phyloP scores from a whole-genome alignment of 768 basidiomycete species.

The Albatrellus ellisii region DNA sequence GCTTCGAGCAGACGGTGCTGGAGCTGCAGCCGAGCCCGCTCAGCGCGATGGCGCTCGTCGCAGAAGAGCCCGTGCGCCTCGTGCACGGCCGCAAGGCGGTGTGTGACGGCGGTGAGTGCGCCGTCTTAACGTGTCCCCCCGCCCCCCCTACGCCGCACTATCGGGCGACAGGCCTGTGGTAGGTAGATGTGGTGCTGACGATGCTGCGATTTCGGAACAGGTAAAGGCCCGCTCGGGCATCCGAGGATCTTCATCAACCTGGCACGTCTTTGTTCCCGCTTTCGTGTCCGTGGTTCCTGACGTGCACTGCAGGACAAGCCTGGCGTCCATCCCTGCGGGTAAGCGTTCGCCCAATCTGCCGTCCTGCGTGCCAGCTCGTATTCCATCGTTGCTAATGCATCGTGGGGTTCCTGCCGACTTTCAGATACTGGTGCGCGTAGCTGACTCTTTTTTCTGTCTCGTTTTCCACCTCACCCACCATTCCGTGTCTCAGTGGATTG shows the following conservation, averaged over 20 bases:
- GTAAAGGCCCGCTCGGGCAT: slow-evolving; percentile 89
- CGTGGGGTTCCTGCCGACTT: slow-evolving; percentile 8
- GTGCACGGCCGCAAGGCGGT: slow-evolving; percentile 75
- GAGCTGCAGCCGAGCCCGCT: slow-evolving; percentile 80
- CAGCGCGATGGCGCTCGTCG: slow-evolving; percentile 85
- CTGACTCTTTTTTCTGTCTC: neutral
- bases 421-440: slow-evolving; percentile 34
- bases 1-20: slow-evolving; percentile 88
- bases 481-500: slow-evolving; percentile 78
- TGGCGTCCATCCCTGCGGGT: slow-evolving; percentile 85
- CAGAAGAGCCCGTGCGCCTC: slow-evolving; percentile 72
- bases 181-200: neutral
- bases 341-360: slow-evolving; percentile 23
- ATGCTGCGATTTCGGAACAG: slow-evolving; percentile 25
- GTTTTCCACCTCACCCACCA: slow-evolving; percentile 2
- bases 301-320: slow-evolving; percentile 57
- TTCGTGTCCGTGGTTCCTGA: neutral
- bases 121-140: no score
- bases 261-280: slow-evolving; percentile 31
- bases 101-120: slow-evolving; percentile 85
- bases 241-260: slow-evolving; percentile 96
- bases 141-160: no score
- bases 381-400: slow-evolving; percentile 3
- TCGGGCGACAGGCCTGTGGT: no score
- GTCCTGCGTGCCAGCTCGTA: neutral